Conservation (phyloP, 2,329 filamentous ascomycete genomes). For the Cryphonectria parasitica region DNA sequence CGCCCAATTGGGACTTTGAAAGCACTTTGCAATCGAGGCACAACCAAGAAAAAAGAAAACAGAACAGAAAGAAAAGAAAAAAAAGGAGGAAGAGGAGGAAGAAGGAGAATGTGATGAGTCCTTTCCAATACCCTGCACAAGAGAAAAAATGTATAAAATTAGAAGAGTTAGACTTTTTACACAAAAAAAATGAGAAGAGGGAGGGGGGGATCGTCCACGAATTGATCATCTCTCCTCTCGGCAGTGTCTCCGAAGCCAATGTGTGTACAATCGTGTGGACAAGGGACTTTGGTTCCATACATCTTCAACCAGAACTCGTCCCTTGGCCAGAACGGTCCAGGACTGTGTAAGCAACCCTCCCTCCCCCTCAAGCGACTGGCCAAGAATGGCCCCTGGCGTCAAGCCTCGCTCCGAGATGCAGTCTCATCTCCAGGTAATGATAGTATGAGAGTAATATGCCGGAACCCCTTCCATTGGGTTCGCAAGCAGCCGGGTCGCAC, state of each 20-base stretch:
- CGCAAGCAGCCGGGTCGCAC: constrained; percentile 7
- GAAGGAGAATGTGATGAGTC: neutral
- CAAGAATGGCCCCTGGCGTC: neutral
- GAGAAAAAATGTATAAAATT: neutral
- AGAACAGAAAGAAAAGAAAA: no score
- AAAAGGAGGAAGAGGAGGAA: no score
- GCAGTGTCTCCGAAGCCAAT: neutral
- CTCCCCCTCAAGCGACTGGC: constrained; percentile 7
- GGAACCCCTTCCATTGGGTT: constrained; percentile 5
- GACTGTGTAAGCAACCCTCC: neutral
- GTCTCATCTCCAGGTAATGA: neutral
- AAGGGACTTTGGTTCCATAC: neutral
- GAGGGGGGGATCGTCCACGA: neutral
- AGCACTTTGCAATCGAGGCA: neutral
- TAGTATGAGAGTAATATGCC: neutral
- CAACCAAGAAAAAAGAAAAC: no score
- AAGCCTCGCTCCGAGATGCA: constrained; percentile 2
- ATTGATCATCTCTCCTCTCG: neutral
- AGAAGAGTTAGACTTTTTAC: no score
- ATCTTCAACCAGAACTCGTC: neutral
- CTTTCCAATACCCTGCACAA: constrained; percentile 5
- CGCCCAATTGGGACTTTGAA: neutral
- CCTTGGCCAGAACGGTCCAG: neutral
- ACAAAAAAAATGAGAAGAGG: neutral
- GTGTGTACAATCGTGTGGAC: neutral